Base-by-base conservation (phyloP, 2,329 filamentous ascomycete genomes). In the Aspergillus alliaceus region DNA sequence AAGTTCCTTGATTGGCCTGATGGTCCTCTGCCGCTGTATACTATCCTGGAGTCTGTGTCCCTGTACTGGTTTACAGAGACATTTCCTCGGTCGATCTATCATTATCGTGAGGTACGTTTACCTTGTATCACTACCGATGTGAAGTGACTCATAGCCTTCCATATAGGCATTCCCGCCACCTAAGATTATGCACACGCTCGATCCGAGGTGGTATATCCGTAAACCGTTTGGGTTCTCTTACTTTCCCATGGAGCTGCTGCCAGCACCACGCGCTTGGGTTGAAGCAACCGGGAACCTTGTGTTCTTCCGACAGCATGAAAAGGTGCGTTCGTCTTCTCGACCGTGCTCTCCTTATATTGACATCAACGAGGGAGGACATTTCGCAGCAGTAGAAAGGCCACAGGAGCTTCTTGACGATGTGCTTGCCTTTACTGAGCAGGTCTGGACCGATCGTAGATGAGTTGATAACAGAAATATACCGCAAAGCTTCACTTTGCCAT, bases 321-420 rank as follows among this genome's bases (percentile, higher is more conserved):
- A 68, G 60, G 74, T 74, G 65, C 40, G 59, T 6, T 12, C 8
- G 49, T 39, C 47, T 3, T 6, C 15, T 51, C n/a, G 18, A 15
- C 14, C 8, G 22, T 24, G 37, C 24, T 29, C 31, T 34, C 14
- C 18, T 11, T n/a, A 9, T 20, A 27, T 44, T 52, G 27, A 53
- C 27, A 35, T 54, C 2, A 39, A 15, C 31, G 65, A 73, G 64
- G 83, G 83, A 24, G 83, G 84, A 0, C 83, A 85, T 69, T 85
- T 84, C 63, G 81, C 83, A 2, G 74, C 75, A 1, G 66, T 77
- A 6, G 77, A 80, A 39, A 72, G 77, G 20, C 75, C 75, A 0
- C 66, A 73, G 57, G 66, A 75, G 1, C 63, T 83, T 34, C 77
- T 80, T 57, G 73, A 74, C 14, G 78, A 79, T 53, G 65, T 81